Conservation (phyloP, 2,329 filamentous ascomycete genomes). For the Iodosphaeria phyllophila region DNA sequence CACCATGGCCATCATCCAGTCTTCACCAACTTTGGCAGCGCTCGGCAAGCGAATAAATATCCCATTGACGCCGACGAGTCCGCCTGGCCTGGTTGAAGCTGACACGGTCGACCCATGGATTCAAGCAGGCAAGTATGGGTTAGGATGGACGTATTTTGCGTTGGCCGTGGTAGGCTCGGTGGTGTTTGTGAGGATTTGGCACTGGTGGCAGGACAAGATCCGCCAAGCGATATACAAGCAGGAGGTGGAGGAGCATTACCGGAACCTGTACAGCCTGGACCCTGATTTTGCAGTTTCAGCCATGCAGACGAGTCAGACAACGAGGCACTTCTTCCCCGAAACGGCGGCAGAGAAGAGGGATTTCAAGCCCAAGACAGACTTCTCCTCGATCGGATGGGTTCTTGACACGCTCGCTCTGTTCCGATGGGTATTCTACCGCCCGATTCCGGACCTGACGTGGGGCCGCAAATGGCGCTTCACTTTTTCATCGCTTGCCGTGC, state of each 20-base stretch:
- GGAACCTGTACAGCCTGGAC: slow-evolving; percentile 29
- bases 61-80: slow-evolving; percentile 38
- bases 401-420: slow-evolving; percentile 71
- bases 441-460: slow-evolving; percentile 55
- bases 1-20: slow-evolving; percentile 14
- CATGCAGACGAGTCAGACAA: slow-evolving; percentile 30
- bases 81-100: slow-evolving; percentile 41
- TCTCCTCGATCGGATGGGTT: slow-evolving; percentile 54
- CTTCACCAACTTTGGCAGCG: neutral
- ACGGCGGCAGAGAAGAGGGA: slow-evolving; percentile 34
- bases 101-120: slow-evolving; percentile 60
- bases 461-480: slow-evolving; percentile 51
- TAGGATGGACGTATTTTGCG: slow-evolving; percentile 80
- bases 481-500: slow-evolving; percentile 63
- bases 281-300: slow-evolving; percentile 25
- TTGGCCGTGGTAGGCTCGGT: slow-evolving; percentile 51
- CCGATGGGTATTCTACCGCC: slow-evolving; percentile 76
- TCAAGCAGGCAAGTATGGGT: slow-evolving; percentile 66
- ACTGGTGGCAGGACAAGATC: slow-evolving; percentile 87
- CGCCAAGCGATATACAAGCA: slow-evolving; percentile 78
- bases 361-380: slow-evolving; percentile 49
- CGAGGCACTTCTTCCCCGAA: slow-evolving; percentile 60
- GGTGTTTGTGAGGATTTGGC: slow-evolving; percentile 56
- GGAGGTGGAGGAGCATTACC: slow-evolving; percentile 50
- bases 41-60: slow-evolving; percentile 39